Evolutionary conservation across 2,329 filamentous ascomycete species (phyloP).

Genomic region (Coccinonectria pachysandricola): DNA sequence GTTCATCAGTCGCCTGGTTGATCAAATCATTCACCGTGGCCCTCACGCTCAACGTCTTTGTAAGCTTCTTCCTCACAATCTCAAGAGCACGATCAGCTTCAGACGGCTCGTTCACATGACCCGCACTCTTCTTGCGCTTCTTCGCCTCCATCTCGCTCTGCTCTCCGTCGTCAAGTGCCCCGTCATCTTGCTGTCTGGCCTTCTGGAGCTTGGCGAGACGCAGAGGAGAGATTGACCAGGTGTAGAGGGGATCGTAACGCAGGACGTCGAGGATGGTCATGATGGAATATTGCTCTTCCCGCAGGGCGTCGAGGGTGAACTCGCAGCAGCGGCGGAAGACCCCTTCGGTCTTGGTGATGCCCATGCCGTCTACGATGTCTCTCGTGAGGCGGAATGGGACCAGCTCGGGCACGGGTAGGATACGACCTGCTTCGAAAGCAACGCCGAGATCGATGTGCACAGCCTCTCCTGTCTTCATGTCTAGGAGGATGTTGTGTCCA

Average conservation of each 20-base stretch:
- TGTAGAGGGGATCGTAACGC: constrained; percentile 95
- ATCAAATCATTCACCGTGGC: constrained; percentile 97
- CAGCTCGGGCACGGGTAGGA: constrained; percentile 90
- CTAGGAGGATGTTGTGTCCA: constrained; percentile 92
- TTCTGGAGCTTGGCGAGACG: constrained; percentile 55
- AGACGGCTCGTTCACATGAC: constrained; percentile 43
- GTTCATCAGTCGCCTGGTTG: constrained; percentile 87
- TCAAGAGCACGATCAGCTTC: constrained; percentile 89
- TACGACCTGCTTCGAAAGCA: constrained; percentile 89
- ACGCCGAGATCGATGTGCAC: constrained; percentile 97
- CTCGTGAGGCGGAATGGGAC: constrained; percentile 92
- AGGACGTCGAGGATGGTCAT: constrained; percentile 98
- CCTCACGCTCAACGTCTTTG: constrained; percentile 84
- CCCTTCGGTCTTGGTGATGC: constrained; percentile 86
- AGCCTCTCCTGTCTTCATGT: constrained; percentile 80
- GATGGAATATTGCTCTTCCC: constrained; percentile 93
- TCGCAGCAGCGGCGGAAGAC: constrained; percentile 98
- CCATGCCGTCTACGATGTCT: constrained; percentile 95
- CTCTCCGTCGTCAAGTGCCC: constrained; percentile 25
- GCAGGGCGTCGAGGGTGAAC: constrained; percentile 86
- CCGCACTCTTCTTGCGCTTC: constrained; percentile 23
- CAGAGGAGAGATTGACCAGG: constrained; percentile 77
- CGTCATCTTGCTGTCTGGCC: constrained; percentile 42
- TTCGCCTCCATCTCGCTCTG: constrained; percentile 32
- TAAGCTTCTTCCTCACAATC: constrained; percentile 91